Evolutionary conservation across 495 filamentous ascomycete genomes (phyloP), one percentile per base, ranked within the genome.

Genomic region (Aspergillus bridgeri): DNA sequence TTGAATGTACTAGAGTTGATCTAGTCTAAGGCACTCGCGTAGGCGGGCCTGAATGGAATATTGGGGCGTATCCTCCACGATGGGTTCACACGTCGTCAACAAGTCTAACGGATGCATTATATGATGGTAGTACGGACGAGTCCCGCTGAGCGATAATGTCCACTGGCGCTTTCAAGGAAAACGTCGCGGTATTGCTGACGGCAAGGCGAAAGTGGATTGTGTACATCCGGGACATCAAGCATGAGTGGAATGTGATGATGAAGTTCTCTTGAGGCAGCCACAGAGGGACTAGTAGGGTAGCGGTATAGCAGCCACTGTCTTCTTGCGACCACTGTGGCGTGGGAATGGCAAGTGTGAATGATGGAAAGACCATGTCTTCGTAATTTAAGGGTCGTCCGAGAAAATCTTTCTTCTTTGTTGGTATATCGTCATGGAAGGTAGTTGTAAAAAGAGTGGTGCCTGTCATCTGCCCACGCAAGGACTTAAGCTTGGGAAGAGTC

Each of bases 211-310:
- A 67, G 47, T 80, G 78, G 42, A 91, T 72, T 7, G 76, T 72
- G 71, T 92, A 92, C n/a, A 83, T 70, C 48, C 89, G 80, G 7
- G 83, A 85, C 21, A 83, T 72, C 69, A 90, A 81, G 73, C 89
- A 92, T 44, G 81, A 79, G 69, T 88, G 84, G 71, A 92, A 92
- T n/a, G 86, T 87, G 1, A 89, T 88, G 6, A 80, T 75, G 56
- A 81, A 83, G 66, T 82, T 83, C 17, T 73, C 65, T 6, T 67
- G 69, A 0, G 89, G 85, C 4, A 89, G 66, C 5, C 76, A 73
- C 60, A 92, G 72, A 1, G 89, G 87, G 8, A 91, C 77, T n/a
- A 82, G 65, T 22, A 91, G 60, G 5, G 66, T 66, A 0, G 86
- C 70, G 3, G 75, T 82, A 73, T 88, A 81, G 64, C 71, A 76